Evolutionary conservation across 768 basidiomycete species (phyloP), one percentile per base, ranked within the genome.

Genomic region (Mycena galopus): DNA sequence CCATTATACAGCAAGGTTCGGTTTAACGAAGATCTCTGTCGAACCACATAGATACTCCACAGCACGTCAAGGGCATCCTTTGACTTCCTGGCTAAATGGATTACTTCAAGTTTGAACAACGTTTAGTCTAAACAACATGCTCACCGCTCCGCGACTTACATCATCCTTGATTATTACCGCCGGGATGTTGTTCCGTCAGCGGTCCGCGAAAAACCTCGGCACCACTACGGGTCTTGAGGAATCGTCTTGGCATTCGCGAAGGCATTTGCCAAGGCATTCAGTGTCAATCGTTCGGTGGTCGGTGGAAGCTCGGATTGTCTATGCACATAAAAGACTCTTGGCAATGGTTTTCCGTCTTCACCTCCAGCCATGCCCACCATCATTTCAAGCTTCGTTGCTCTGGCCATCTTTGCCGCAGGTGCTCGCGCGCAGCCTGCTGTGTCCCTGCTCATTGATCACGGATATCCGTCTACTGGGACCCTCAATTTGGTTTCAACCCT

Each of bases 361-460:
- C 44, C 29, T 29, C 53, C n/a, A 56, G 30, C 42, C 44, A 72
- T 67, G 70, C 7, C 56, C 17, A 53, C 39, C 25, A 47, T 72
- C 53, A 12, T 67, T 30, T 42, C 37, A n/a, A 47, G 59, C 51
- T 62, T 72, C 19, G 59, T 72, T 16, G 71, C 65, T 39, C 29
- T 67, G 19, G 71, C 71, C 21, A 57, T 67, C 25, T 47, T 67
- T 14, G 66, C 42, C 44, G 14, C 57, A 35, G 44, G 56, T 30
- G 71, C 56, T 21, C 59, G 25, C 23, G 71, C 71, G 42, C 71
- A 73, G 19, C 71, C 71, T 5, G 61, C 66, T 33, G 71, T 73
- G 27, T 67, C 66, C n/a, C 71, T 73, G n/a, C 66, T 73, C 60
- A 67, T 68, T 19, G 71, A 73, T 53, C 9, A 73, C 61, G 71